Percentiles rank a stretch among this genome's conserved stretches.
phyloP scores from a whole-genome alignment of 768 basidiomycete species.

The Lentinula aciculospora region DNA sequence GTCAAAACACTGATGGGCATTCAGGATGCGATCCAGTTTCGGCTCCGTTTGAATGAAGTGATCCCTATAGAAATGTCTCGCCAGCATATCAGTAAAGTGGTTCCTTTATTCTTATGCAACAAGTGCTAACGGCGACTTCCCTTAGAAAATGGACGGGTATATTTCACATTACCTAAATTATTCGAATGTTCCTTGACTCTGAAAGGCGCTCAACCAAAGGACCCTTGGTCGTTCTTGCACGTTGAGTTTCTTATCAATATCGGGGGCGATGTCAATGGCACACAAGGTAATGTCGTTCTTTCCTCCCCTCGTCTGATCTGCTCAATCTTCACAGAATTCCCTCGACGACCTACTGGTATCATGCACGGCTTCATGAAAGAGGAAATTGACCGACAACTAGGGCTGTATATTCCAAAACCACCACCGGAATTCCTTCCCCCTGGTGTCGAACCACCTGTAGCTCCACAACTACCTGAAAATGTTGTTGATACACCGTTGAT shows the following conservation, averaged over 20 bases:
- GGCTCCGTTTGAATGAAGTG: slow-evolving; percentile 73
- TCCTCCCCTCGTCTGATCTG: not conserved
- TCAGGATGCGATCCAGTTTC: slow-evolving; percentile 73
- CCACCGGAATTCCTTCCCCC: slow-evolving; percentile 33
- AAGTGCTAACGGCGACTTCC: not conserved
- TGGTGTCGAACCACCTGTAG: slow-evolving; percentile 34
- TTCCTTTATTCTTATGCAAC: not conserved
- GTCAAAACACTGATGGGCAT: slow-evolving; percentile 61
- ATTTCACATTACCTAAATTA: slow-evolving; percentile 65
- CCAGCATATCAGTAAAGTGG: slow-evolving; percentile 52
- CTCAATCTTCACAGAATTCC: slow-evolving; percentile 51
- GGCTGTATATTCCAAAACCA: slow-evolving; percentile 51
- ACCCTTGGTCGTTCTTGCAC: slow-evolving; percentile 84
- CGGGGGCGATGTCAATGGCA: slow-evolving; percentile 66
- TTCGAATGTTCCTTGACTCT: slow-evolving; percentile 75
- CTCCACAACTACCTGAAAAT: slow-evolving; percentile 49
- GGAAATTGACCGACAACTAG: slow-evolving; percentile 66
- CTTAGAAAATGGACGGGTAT: slow-evolving; percentile 71
- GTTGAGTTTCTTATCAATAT: slow-evolving; percentile 72
- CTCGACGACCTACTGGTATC: slow-evolving; percentile 55
- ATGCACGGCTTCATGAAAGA: slow-evolving; percentile 65
- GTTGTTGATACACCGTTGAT: slow-evolving; percentile 79
- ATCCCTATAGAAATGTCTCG: slow-evolving; percentile 78
- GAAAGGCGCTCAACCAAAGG: slow-evolving; percentile 58
- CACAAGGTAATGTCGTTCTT: slow-evolving; percentile 45